These are phyloP conservation scores for Pisolithus albus DNA, from an alignment of 768 basidiomycete species.

Conservation along the genomic window DNA sequence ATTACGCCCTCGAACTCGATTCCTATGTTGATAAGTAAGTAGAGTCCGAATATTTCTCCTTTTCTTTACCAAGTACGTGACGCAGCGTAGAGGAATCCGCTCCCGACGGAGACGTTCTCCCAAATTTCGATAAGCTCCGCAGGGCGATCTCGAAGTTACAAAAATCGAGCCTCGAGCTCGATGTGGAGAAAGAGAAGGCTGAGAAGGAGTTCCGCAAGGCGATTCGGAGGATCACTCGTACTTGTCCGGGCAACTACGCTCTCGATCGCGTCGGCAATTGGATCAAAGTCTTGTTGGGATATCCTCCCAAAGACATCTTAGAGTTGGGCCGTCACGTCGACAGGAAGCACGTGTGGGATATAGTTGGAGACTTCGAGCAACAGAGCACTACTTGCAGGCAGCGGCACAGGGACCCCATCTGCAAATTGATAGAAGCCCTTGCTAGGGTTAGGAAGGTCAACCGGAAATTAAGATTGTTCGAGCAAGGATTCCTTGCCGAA, in stretches of 20 bases:
- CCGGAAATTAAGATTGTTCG: constrained; percentile 62
- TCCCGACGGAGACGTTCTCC: constrained; percentile 8
- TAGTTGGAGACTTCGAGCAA: background rate
- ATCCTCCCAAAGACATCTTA: background rate
- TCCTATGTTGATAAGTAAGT: constrained; percentile 55
- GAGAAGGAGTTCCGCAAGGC: constrained; percentile 46
- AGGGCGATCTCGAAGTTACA: constrained; percentile 42
- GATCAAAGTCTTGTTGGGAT: constrained; percentile 18
- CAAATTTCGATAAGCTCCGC: constrained; percentile 39
- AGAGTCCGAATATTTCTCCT: constrained; percentile 12
- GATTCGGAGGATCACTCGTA: constrained; percentile 25
- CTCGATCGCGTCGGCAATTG: constrained; percentile 15
- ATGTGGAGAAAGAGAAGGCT: constrained; percentile 51
- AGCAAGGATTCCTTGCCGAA: constrained; percentile 74
- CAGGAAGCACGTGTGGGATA: constrained; percentile 1
- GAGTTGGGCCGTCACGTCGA: constrained; percentile 1
- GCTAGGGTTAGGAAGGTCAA: constrained; percentile 56
- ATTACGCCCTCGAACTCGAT: constrained; percentile 62
- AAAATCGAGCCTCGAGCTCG: constrained; percentile 46
- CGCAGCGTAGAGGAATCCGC: constrained; percentile 46
- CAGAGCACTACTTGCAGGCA: constrained; percentile 6
- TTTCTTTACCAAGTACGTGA: constrained; percentile 9
- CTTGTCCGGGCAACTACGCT: background rate
- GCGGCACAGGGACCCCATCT: constrained; percentile 28
- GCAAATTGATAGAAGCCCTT: constrained; percentile 48